Evolutionary conservation across 1,284 basidiomycete species (phyloP).

Genomic region (Tranzscheliella williamsii): DNA sequence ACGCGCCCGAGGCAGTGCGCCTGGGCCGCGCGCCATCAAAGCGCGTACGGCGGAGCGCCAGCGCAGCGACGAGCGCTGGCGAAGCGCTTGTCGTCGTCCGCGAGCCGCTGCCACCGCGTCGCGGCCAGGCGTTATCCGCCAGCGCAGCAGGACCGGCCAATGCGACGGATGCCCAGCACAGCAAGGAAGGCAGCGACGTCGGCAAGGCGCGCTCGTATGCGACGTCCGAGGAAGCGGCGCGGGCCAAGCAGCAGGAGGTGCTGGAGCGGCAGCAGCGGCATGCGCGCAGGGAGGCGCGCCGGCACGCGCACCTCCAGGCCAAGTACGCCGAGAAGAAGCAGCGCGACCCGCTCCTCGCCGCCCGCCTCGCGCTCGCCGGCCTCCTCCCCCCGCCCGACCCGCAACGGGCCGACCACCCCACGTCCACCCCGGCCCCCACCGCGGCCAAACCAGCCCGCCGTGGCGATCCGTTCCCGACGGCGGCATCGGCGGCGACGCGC

Average conservation of each 20-base stretch:
- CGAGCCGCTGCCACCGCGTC: not conserved
- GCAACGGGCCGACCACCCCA: not conserved
- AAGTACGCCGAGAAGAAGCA: slow-evolving; percentile 45
- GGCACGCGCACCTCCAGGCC: slow-evolving; percentile 24
- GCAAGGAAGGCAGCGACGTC: slow-evolving; percentile 1
- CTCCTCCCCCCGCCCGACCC: slow-evolving; percentile 14
- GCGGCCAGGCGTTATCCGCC: too few relatives aligned
- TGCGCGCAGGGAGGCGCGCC: slow-evolving; percentile 18
- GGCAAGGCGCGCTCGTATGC: slow-evolving; percentile 21
- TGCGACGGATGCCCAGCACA: not conserved
- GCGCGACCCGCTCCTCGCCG: slow-evolving; percentile 40
- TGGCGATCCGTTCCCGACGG: slow-evolving; percentile 23
- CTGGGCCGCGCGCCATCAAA: slow-evolving; percentile 35
- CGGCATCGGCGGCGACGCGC: not conserved
- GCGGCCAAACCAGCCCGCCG: slow-evolving; percentile 1
- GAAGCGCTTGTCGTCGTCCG: slow-evolving; percentile 21
- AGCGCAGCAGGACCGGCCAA: too few relatives aligned
- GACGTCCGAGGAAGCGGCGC: slow-evolving; percentile 40
- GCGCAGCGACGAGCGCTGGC: slow-evolving; percentile 14
- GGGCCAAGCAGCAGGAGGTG: slow-evolving; percentile 31
- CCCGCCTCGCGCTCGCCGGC: slow-evolving; percentile 36
- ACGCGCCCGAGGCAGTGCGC: slow-evolving; percentile 22
- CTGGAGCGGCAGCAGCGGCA: slow-evolving; percentile 23
- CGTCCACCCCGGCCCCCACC: not conserved
- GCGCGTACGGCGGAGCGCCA: slow-evolving; percentile 22